A percentile compares a stretch with the other conserved stretches of the same genome.
Conservation (phyloP, 192 early-diverging fungal genomes). For the Tieghemiomyces parasiticus region DNA sequence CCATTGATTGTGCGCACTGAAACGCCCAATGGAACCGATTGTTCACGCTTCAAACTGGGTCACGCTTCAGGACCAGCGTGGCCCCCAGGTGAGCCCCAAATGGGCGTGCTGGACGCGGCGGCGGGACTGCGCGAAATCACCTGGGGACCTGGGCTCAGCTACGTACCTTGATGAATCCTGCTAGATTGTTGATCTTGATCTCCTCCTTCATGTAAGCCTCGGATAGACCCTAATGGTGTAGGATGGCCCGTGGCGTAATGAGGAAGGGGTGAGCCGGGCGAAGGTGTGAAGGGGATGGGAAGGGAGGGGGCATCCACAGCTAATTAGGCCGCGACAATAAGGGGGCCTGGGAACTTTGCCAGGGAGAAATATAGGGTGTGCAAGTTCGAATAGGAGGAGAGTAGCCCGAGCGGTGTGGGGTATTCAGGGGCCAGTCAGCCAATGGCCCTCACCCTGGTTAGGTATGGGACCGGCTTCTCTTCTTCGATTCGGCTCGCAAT, state of each 20-base stretch:
- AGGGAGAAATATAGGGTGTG: background rate
- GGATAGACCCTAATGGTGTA: constrained; percentile 38
- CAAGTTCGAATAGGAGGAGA: too few species aligned
- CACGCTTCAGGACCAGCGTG: background rate
- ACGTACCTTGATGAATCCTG: constrained; percentile 31
- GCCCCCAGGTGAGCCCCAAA: background rate
- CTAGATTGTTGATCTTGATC: constrained; percentile 35
- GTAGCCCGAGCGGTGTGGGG: too few species aligned
- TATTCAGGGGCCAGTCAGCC: too few species aligned
- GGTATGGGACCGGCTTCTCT: background rate
- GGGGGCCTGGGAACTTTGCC: background rate
- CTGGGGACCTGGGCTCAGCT: background rate
- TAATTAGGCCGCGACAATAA: background rate
- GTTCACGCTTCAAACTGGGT: background rate
- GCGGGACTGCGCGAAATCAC: too few species aligned
- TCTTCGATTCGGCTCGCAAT: too few species aligned
- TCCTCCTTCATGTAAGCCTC: constrained; percentile 59
- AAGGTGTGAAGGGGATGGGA: too few species aligned
- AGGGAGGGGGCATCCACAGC: background rate
- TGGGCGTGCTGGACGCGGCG: too few species aligned
- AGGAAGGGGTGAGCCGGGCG: too few species aligned
- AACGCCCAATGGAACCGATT: too few species aligned
- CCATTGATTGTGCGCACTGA: background rate
- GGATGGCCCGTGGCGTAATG: background rate
- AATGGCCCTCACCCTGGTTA: background rate